phyloP scores from a whole-genome alignment of 2,329 filamentous ascomycete genomes.

The Monilinia vaccinii-corymbosi region DNA sequence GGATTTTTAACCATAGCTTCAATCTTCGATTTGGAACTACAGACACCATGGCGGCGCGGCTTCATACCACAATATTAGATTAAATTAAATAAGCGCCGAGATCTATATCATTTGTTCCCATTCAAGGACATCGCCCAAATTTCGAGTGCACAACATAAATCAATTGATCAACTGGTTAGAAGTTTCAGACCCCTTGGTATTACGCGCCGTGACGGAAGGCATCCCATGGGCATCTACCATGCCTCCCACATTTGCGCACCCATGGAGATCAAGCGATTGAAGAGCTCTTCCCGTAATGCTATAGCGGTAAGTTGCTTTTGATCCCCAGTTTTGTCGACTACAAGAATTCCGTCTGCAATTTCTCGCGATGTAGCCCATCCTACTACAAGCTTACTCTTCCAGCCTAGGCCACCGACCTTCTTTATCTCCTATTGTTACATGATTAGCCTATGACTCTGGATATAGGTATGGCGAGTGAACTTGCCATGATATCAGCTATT shows the following conservation, averaged over 20 bases:
- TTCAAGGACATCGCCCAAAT: not conserved
- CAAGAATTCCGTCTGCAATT: constrained; percentile 59
- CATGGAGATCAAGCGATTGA: constrained; percentile 69
- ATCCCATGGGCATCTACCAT: constrained; percentile 42
- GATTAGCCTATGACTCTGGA: not conserved
- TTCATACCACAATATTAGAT: too few species aligned
- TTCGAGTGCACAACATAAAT: not conserved
- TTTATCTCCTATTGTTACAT: constrained; percentile 45
- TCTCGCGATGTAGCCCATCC: constrained; percentile 69
- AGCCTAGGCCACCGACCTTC: constrained; percentile 73
- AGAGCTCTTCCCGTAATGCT: constrained; percentile 64
- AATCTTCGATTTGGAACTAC: not conserved
- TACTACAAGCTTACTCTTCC: constrained; percentile 76
- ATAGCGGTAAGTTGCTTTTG: constrained; percentile 61
- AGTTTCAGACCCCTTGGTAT: not conserved
- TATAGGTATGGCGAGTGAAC: not conserved
- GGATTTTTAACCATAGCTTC: not conserved
- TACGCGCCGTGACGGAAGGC: not conserved
- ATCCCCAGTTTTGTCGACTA: constrained; percentile 36
- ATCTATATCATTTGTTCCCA: not conserved
- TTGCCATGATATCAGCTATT: constrained; percentile 51
- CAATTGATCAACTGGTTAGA: not conserved
- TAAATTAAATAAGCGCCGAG: not conserved
- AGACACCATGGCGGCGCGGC: not conserved
- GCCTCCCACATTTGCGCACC: constrained; percentile 77